These are phyloP conservation scores for Xylariaceae sp. DNA, from an alignment of 2,329 filamentous ascomycete species.

Conservation along the genomic window DNA sequence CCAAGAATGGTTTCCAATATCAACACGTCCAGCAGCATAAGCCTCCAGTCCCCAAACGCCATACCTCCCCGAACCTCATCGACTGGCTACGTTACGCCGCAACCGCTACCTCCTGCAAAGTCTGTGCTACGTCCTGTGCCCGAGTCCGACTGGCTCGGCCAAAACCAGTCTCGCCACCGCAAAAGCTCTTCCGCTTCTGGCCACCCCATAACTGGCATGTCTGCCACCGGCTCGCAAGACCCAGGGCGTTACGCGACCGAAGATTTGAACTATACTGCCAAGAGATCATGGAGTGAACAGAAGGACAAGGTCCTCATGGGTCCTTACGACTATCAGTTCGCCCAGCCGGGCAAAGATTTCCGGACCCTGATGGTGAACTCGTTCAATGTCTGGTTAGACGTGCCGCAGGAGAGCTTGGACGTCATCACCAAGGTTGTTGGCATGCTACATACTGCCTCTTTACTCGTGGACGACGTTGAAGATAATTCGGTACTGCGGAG, in stretches of 20 bases:
- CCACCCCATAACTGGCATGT: conserved; percentile 29
- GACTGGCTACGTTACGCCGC: conserved; percentile 40
- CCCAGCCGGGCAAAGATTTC: conserved; percentile 81
- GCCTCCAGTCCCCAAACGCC: conserved; percentile 53
- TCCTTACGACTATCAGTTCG: conserved; percentile 76
- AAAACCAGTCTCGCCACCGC: conserved; percentile 31
- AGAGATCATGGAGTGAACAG: conserved; percentile 60
- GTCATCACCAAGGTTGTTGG: conserved; percentile 76
- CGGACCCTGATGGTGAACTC: conserved; percentile 73
- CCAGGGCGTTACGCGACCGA: conserved; percentile 50
- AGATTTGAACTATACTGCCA: conserved; percentile 48
- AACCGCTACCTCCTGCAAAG: conserved; percentile 27
- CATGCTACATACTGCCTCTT: conserved; percentile 80
- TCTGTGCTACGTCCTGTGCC: conserved; percentile 50
- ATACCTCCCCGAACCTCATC: conserved; percentile 74
- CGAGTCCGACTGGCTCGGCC: conserved; percentile 58
- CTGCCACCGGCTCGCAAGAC: conserved; percentile 39
- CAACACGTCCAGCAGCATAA: conserved; percentile 9
- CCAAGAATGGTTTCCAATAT: conserved; percentile 16
- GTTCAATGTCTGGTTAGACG: conserved; percentile 76
- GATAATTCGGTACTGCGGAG: conserved; percentile 73
- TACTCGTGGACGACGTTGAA: conserved; percentile 85
- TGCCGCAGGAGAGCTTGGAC: conserved; percentile 64
- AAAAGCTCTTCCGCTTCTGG: conserved; percentile 21
- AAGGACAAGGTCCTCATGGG: conserved; percentile 76